These are phyloP conservation scores for Cystobasidium onofrii DNA, from an alignment of 768 basidiomycete genomes.

Conservation along the genomic window DNA sequence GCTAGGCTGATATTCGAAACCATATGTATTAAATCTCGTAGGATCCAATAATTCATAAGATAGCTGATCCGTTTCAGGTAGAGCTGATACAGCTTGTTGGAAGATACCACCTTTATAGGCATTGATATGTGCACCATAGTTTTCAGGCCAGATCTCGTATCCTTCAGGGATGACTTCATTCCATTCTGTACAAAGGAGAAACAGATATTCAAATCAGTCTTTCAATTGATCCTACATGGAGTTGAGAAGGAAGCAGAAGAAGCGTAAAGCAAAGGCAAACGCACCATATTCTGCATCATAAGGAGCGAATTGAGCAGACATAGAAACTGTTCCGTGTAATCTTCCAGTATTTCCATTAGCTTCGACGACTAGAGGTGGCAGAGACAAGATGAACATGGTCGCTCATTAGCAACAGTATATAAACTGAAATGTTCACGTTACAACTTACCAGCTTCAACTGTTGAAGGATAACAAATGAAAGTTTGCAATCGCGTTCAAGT, in stretches of 20 bases:
- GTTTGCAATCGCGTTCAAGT: background rate
- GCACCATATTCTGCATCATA: constrained; percentile 50
- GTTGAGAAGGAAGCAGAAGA: background rate
- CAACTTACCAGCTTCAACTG: constrained; percentile 14
- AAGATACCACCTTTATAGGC: constrained; percentile 54
- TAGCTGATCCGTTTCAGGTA: constrained; percentile 54
- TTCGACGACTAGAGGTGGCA: constrained; percentile 41
- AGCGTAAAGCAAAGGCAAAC: background rate
- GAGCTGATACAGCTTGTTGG: constrained; percentile 67
- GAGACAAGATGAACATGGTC: background rate
- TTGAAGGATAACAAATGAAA: background rate
- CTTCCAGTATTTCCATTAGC: background rate
- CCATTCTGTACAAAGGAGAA: constrained; percentile 3
- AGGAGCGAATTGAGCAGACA: constrained; percentile 70
- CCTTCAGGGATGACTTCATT: constrained; percentile 7
- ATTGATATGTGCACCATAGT: constrained; percentile 15
- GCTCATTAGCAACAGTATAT: too few species aligned
- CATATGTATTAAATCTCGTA: constrained; percentile 49
- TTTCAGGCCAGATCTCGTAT: constrained; percentile 14
- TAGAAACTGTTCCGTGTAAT: constrained; percentile 62
- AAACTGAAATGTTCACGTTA: background rate
- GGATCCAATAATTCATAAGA: constrained; percentile 52
- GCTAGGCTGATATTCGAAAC: constrained; percentile 58
- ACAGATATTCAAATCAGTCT: background rate
- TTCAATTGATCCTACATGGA: too few species aligned